A percentile compares a stretch with the other conserved stretches of the same genome.
These are phyloP conservation scores for Bidens hawaiensis DNA, from an alignment of 140 eudicot genomes.

Conservation along the genomic window DNA sequence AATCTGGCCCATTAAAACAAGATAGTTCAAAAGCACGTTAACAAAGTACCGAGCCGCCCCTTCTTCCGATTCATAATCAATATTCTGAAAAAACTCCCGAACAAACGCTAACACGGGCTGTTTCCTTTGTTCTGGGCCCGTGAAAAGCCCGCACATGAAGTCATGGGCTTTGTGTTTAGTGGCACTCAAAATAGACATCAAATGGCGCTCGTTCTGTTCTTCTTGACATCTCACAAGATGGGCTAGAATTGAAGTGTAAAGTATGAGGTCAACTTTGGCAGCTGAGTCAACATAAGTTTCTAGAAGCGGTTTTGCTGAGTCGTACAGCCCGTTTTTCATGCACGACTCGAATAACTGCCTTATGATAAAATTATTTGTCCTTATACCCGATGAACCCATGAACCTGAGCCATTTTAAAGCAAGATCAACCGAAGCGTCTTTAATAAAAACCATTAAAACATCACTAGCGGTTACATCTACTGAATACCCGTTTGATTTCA, in stretches of 20 bases:
- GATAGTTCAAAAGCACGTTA: constrained; percentile 86
- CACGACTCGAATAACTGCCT: constrained; percentile 94
- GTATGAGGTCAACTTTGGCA: constrained; percentile 88
- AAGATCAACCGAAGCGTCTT: constrained; percentile 86
- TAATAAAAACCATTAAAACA: constrained; percentile 86
- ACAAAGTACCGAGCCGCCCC: constrained; percentile 91
- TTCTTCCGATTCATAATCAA: constrained; percentile 88
- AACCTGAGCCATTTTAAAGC: constrained; percentile 89
- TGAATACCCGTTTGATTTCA: constrained; percentile 91
- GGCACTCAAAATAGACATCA: constrained; percentile 79
- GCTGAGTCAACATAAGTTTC: constrained; percentile 82
- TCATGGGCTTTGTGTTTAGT: constrained; percentile 84
- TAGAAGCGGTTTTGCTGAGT: constrained; percentile 90
- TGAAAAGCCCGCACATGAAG: constrained; percentile 93
- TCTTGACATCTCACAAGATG: constrained; percentile 97
- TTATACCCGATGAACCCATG: constrained; percentile 89
- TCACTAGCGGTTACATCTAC: constrained; percentile 94
- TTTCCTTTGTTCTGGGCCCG: constrained; percentile 89
- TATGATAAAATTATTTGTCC: constrained; percentile 86
- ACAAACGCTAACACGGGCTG: constrained; percentile 87
- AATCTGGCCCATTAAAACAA: constrained; percentile 94
- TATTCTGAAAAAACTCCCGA: constrained; percentile 85
- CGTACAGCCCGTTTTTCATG: constrained; percentile 83
- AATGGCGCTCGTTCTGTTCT: constrained; percentile 69
- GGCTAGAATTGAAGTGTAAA: constrained; percentile 90